Conservation (phyloP, 2,329 filamentous ascomycete genomes). For the Colletotrichum lupini region DNA sequence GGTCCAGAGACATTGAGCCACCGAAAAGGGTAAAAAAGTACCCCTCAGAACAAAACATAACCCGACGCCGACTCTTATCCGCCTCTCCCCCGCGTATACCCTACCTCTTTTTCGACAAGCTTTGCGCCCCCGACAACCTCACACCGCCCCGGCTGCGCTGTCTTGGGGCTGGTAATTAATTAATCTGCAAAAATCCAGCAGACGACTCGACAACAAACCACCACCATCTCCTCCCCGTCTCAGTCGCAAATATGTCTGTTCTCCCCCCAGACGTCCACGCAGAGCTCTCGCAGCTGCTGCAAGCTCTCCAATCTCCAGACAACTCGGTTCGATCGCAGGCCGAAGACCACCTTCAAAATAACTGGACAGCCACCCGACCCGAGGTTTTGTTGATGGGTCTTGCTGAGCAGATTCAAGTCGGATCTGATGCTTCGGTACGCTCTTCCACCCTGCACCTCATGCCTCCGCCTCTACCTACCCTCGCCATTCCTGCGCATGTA, state of each 20-base stretch:
- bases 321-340: slow-evolving; percentile 87
- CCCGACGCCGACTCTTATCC: slow-evolving; percentile 20
- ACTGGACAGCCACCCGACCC: slow-evolving; percentile 85
- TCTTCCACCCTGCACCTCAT: slow-evolving; percentile 9
- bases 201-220: slow-evolving; percentile 1
- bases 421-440: slow-evolving; percentile 77
- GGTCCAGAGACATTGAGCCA: slow-evolving; percentile 9
- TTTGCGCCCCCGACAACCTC: slow-evolving; percentile 17
- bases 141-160: slow-evolving; percentile 29
- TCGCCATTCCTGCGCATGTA: not conserved
- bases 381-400: slow-evolving; percentile 94
- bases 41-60: slow-evolving; percentile 33
- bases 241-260: slow-evolving; percentile 75
- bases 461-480: slow-evolving; percentile 1
- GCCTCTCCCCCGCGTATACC: slow-evolving; percentile 27
- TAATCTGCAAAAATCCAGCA: not conserved
- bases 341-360: slow-evolving; percentile 89
- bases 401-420: slow-evolving; percentile 87
- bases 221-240: not conserved
- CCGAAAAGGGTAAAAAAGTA: slow-evolving; percentile 27
- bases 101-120: slow-evolving; percentile 5
- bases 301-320: slow-evolving; percentile 89
- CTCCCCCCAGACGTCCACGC: slow-evolving; percentile 85
- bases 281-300: slow-evolving; percentile 86
- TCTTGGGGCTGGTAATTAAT: slow-evolving; percentile 30